Evolutionary conservation across 495 filamentous ascomycete species (phyloP), one percentile per base, ranked within the genome.

Genomic region (Platismatia glauca): DNA sequence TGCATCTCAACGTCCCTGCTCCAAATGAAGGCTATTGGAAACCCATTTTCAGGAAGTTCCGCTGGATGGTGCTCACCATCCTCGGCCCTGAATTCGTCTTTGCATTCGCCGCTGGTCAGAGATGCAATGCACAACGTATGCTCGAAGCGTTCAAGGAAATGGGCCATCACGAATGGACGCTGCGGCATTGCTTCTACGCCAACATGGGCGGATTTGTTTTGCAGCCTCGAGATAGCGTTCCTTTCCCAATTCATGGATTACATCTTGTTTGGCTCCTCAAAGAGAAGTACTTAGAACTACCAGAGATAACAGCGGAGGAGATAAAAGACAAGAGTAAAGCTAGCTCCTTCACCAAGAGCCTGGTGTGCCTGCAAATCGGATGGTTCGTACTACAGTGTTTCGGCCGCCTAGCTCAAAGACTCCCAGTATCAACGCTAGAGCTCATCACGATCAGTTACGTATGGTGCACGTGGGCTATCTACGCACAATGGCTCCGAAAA

Each of bases 161-260:
- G 46, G 37, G 66, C 60, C 61, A 61, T 7, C 60, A 63, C 35
- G 50, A 64, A 20, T 75, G 71, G 74, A 69, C 68, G 2, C 46
- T 68, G 33, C 67, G 60, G 8, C 75, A 77, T 52, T 59, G 68
- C 15, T 71, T 67, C 43, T 71, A 70, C 56, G 72, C 75, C 18
- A 72, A 73, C 52, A 74, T 76, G 69, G 72, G 74, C 9, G 71
- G 73, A 0, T 74, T 76, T 57, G 62, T 68, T 1, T 48, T 76
- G 15, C 43, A 69, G 12, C 33, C 62, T 3, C 20, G 58, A 0
- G 59, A 61, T n/a, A 43, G 63, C 29, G 16, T 20, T 29, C 46
- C 66, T 4, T 67, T 70, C 50, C 68, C 71, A n/a, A 64, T 69
- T 46, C 61, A 68, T 43, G 60, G 52, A 20, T 58, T 67, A 29